Conservation (phyloP, 2,329 filamentous ascomycete species). For the Botryosphaeria dothidea region DNA sequence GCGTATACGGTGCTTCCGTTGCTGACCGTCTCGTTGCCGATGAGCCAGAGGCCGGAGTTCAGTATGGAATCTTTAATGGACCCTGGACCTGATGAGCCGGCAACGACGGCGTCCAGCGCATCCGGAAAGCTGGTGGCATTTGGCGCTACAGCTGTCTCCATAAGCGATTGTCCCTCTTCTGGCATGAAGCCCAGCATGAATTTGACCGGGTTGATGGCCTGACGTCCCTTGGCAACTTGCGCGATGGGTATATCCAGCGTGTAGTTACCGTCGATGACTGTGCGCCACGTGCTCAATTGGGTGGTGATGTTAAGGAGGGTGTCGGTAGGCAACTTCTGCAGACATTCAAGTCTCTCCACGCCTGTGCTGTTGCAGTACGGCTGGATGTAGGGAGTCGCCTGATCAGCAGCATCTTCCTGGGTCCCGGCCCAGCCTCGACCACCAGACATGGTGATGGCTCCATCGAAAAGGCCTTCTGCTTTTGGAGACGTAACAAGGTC, state of each 20-base stretch:
- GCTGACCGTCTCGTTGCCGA: neutral
- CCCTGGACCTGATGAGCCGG: too few relatives aligned
- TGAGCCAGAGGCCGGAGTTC: neutral
- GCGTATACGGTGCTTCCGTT: neutral
- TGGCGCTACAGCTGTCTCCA: neutral
- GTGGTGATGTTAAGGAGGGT: conserved; percentile 21
- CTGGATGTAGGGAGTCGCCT: neutral
- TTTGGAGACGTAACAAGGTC: conserved; percentile 20
- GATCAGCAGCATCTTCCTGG: conserved; percentile 31
- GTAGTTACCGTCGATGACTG: neutral
- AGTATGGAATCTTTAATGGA: neutral
- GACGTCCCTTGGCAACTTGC: neutral
- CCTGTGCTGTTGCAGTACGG: conserved; percentile 31
- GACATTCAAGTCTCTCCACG: neutral
- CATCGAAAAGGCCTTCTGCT: conserved; percentile 41
- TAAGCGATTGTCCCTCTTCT: conserved; percentile 3
- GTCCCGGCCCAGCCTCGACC: conserved; percentile 32
- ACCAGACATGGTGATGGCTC: conserved; percentile 42
- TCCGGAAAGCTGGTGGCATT: neutral
- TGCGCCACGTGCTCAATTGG: neutral
- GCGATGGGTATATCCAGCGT: neutral
- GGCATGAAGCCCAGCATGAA: conserved; percentile 8
- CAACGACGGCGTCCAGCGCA: neutral
- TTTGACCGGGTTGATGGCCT: neutral
- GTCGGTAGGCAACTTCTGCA: conserved; percentile 23